phyloP scores from a whole-genome alignment of 2,329 filamentous ascomycete species.

The Arthrinium puccinioides region DNA sequence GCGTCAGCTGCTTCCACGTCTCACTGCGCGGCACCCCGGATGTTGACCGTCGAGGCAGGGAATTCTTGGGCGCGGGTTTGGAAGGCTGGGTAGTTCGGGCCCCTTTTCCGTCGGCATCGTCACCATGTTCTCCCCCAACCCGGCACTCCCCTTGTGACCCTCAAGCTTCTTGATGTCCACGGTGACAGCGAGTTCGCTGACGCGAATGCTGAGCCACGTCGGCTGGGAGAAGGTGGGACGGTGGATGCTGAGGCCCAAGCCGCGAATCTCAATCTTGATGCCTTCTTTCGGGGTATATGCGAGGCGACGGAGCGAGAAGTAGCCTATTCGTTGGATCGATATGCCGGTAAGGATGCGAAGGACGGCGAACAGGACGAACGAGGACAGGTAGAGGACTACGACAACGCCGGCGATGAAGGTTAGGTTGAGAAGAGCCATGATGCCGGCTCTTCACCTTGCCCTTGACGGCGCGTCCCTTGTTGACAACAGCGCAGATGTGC shows the following conservation, averaged over 20 bases:
- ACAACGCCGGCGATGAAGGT: conserved; percentile 82
- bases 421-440: conserved; percentile 61
- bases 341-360: conserved; percentile 87
- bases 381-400: conserved; percentile 80
- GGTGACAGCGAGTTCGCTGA: conserved; percentile 79
- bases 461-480: conserved; percentile 16
- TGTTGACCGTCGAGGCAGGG: conserved; percentile 20
- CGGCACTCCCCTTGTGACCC: conserved; percentile 31
- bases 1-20: conserved; percentile 74
- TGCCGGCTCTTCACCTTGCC: conserved; percentile 18
- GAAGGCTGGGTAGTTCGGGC: conserved; percentile 11
- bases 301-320: conserved; percentile 83
- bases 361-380: conserved; percentile 90
- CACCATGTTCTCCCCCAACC: conserved; percentile 13
- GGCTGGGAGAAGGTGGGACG: conserved; percentile 94
- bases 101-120: conserved; percentile 18
- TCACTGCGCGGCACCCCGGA: conserved; percentile 47
- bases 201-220: conserved; percentile 87
- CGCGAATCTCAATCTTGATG: conserved; percentile 80
- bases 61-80: conserved; percentile 17
- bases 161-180: conserved; percentile 66
- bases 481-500: too few relatives aligned
- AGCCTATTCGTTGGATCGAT: conserved; percentile 92
- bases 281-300: conserved; percentile 87
- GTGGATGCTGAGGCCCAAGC: conserved; percentile 81